phyloP scores from a whole-genome alignment of 257 asterid genomes.

The Nicotiana paniculata region DNA sequence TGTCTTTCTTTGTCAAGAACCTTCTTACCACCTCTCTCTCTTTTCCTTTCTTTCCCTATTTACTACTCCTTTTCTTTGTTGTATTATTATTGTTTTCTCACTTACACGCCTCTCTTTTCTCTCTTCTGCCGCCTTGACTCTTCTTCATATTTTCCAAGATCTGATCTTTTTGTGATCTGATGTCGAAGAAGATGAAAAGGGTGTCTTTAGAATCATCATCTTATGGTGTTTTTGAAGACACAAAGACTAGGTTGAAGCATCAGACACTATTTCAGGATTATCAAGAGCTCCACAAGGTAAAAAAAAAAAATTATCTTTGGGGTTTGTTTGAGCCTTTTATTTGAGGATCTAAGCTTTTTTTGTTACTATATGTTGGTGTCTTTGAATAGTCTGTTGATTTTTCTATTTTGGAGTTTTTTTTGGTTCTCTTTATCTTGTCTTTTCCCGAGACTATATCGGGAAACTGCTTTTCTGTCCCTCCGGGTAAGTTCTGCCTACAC shows the following conservation, averaged over 20 bases:
- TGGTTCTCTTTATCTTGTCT: no score
- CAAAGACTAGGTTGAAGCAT: constrained; percentile 43
- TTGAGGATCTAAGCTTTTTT: constrained; percentile 17
- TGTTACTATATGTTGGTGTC: not conserved
- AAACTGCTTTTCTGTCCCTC: no score
- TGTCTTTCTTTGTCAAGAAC: constrained; percentile 39
- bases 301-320: not conserved
- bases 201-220: constrained; percentile 26
- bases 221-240: constrained; percentile 32
- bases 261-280: constrained; percentile 64
- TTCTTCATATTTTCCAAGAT: constrained; percentile 12
- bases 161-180: constrained; percentile 34
- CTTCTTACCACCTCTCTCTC: constrained; percentile 29
- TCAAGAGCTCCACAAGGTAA: constrained; percentile 60
- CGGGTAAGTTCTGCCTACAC: no score
- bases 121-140: constrained; percentile 8
- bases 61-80: not conserved
- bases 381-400: not conserved
- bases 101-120: constrained; percentile 1
- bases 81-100: not conserved
- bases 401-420: not conserved
- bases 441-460: no score
- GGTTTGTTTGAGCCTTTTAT: not conserved
- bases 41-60: not conserved
- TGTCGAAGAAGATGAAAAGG: constrained; percentile 62